Base-by-base conservation (phyloP, 768 basidiomycete genomes). In the Boletus coccyginus region DNA sequence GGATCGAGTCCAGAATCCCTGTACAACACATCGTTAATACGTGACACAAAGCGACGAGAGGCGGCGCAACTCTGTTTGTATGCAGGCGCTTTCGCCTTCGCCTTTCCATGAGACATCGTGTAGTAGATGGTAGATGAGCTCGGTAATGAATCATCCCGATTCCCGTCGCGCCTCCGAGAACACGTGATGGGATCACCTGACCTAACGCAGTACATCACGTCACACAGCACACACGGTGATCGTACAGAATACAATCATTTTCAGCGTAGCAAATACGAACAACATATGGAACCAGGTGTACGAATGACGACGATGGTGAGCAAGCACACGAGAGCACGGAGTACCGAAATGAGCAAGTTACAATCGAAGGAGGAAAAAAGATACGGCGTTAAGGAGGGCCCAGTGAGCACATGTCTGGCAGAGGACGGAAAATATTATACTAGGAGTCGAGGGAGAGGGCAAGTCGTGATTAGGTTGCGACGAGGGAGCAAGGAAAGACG, bases 231-330 rank as follows among this genome's bases (percentile, higher is more conserved):
- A 19, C n/a, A 19, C 17, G 27, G 46, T 46, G 71, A 66, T 62
- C 63, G 62, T 53, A 69, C 57, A 57, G 35, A 10, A 58, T 70
- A 73, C 69, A 73, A 65, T 73, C 70, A 58, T 61, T 71, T 71
- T 60, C 44, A 53, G 43, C 31, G 63, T 39, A 60, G 61, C 55
- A 64, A 57, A 66, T 67, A 71, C 52, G 61, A 57, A 71, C 67
- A 67, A 73, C 71, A 66, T 56, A 42, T 51, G 42, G 35, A 57
- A 60, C 65, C 62, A 58, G 53, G 53, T 61, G 62, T 62, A 69
- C 57, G 53, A 60, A 58, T 36, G 46, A 56, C 49, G 51, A 54
- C 51, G 44, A 53, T 27, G 52, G 65, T 44, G 55, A 59, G 56
- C 56, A 60, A 60, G 57, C 62, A 65, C 65, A 67, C 58, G 59